Conservation (phyloP, 176 grass and related monocot species). For the Carex cristatella region DNA sequence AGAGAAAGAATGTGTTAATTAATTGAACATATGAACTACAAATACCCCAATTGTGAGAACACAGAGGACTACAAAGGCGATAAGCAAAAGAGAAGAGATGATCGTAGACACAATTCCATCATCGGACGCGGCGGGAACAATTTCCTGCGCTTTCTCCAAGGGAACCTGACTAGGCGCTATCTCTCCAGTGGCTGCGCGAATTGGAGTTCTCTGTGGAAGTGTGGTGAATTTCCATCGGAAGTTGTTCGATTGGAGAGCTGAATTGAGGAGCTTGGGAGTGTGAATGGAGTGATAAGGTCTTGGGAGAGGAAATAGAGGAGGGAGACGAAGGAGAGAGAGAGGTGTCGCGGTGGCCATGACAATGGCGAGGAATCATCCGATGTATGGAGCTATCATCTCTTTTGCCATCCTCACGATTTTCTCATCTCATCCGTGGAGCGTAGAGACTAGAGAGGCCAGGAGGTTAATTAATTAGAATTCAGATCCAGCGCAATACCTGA, state of each 20-base stretch:
- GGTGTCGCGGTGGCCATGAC: background rate
- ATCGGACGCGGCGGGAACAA: background rate
- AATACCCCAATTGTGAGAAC: slow-evolving; percentile 20
- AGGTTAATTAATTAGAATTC: background rate
- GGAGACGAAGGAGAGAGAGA: background rate
- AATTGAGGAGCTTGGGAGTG: background rate
- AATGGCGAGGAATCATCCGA: background rate
- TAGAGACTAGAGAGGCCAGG: background rate
- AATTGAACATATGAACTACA: background rate
- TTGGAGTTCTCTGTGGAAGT: background rate
- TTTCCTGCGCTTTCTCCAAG: background rate
- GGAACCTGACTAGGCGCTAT: background rate
- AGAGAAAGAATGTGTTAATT: background rate
- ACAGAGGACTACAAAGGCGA: slow-evolving; percentile 4
- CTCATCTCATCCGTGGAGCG: background rate
- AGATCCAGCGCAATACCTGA: too few species aligned
- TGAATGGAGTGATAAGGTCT: background rate
- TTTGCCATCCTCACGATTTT: background rate
- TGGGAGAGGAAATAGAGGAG: background rate
- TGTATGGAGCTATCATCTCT: background rate
- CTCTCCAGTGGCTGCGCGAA: background rate
- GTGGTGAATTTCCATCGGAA: background rate
- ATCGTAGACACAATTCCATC: background rate
- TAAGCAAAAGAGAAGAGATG: background rate
- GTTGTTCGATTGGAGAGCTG: background rate